These are phyloP conservation scores for Pelargonium fulgidum DNA, from an alignment of 441 rosid genomes.

Conservation along the genomic window DNA sequence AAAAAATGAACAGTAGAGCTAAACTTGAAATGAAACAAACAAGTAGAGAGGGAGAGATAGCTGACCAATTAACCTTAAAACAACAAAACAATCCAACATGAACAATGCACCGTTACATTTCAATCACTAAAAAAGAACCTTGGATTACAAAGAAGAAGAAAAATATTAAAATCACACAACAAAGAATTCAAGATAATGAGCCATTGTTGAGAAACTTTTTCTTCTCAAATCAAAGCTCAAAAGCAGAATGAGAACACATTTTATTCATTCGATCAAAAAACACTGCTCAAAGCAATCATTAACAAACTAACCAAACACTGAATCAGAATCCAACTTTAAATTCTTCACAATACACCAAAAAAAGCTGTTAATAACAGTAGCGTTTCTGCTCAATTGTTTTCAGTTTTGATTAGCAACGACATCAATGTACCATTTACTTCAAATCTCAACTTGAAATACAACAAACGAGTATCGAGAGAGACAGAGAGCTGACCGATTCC, in stretches of 20 bases:
- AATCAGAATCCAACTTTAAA: background rate
- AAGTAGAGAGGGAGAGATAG: too few relatives aligned
- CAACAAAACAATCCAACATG: too few relatives aligned
- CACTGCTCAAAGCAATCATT: background rate
- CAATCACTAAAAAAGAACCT: background rate
- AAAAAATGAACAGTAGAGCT: too few relatives aligned
- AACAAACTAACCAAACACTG: background rate
- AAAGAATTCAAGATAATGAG: background rate
- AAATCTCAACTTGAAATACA: background rate
- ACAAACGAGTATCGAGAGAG: background rate
- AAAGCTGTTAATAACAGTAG: background rate
- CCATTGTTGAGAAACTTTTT: background rate
- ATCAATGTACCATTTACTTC: background rate
- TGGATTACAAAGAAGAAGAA: too few relatives aligned
- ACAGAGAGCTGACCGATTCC: conserved; percentile 46
- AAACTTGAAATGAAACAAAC: too few relatives aligned
- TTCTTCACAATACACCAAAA: background rate
- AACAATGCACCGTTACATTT: too few relatives aligned
- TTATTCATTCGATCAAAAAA: background rate
- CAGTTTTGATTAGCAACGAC: background rate
- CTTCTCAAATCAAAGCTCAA: too few relatives aligned
- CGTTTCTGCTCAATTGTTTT: too few relatives aligned
- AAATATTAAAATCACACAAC: background rate
- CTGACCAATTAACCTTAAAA: too few relatives aligned
- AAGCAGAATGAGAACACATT: background rate